Base-by-base conservation (phyloP, 148 eudicot species). In the Amaranthus cruentus region DNA sequence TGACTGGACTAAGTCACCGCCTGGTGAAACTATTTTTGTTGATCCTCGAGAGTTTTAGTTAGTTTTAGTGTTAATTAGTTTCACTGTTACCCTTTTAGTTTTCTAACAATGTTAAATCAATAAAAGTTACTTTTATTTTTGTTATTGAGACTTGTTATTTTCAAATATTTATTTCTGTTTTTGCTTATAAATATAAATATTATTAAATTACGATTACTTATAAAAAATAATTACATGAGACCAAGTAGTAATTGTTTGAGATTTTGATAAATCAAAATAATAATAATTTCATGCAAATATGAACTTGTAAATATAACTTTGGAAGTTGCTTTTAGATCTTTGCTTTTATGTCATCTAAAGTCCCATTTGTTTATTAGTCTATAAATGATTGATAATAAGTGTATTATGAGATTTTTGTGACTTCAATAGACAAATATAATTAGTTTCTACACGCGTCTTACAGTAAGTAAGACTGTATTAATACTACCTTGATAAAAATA, bases 1-100 rank as follows among this genome's bases (percentile, higher is more conserved):
- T 71, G 97, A 95, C 72, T 95, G 97, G 97, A 91, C 92, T 0
- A 95, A 90, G 67, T 90, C 97, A 47, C 84, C 81, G 5, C 92
- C 92, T 47, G 93, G 81, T 7, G 11, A 65, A 47, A 88, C 97
- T 6, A 87, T 95, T 66, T 95, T 95, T 72, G 94, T 95, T 55
- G 99, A 95, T 79, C 99, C 99, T 1, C 84, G 99, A 48, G 99
- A 95, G 72, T 80, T 95, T 68, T 95, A 79, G 67, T 53, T 28
- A 53, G 7, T 53, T 3, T 47, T 42, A 51, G 9, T 42, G 47
- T n/a, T 47, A 58, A 4, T 44, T 47, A 63, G 43, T 55, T 42
- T 46, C 38, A 28, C 1, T 28, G 38, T 28, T 44, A 2, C 5
- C 2, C 13, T 0, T 60, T 14, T 7, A 46, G n/a, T 43, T 13